Percentiles rank a stretch among this genome's conserved stretches.
These are phyloP conservation scores for Solanum ahanhuiri DNA, from an alignment of 257 asterid species.

Conservation along the genomic window DNA sequence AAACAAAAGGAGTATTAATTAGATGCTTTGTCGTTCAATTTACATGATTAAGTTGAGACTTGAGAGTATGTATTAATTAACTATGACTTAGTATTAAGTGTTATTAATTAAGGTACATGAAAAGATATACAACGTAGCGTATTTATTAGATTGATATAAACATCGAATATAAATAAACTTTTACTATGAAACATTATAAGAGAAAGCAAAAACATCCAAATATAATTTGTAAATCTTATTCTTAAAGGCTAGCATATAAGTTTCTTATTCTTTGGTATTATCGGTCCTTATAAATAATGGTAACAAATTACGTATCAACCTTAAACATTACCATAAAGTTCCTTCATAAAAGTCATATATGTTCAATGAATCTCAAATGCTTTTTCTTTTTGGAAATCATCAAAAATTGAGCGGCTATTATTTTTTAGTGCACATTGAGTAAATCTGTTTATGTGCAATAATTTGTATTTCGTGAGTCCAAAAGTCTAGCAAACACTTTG, in stretches of 20 bases:
- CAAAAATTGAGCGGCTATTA: accelerated
- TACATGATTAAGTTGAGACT: not conserved
- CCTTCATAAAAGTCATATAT: not conserved
- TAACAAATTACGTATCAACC: not conserved
- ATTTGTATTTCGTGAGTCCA: not conserved
- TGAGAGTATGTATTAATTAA: not conserved
- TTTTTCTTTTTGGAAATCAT: not conserved
- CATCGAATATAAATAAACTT: not conserved
- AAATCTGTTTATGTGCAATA: not conserved
- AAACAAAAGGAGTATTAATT: not conserved
- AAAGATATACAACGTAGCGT: too few relatives aligned
- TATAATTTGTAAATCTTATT: not conserved
- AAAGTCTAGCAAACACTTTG: not conserved
- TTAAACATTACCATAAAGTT: not conserved
- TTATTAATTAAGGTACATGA: not conserved
- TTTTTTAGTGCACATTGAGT: not conserved
- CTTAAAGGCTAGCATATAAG: not conserved
- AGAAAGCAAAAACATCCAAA: not conserved
- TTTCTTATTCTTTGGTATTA: not conserved
- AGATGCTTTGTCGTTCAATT: not conserved
- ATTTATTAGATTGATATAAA: not conserved
- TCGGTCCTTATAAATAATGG: not conserved
- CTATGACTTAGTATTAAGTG: not conserved
- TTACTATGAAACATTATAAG: not conserved
- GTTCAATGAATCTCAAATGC: not conserved